phyloP scores from a whole-genome alignment of 495 filamentous ascomycete species.

The Neurospora tetrasperma region DNA sequence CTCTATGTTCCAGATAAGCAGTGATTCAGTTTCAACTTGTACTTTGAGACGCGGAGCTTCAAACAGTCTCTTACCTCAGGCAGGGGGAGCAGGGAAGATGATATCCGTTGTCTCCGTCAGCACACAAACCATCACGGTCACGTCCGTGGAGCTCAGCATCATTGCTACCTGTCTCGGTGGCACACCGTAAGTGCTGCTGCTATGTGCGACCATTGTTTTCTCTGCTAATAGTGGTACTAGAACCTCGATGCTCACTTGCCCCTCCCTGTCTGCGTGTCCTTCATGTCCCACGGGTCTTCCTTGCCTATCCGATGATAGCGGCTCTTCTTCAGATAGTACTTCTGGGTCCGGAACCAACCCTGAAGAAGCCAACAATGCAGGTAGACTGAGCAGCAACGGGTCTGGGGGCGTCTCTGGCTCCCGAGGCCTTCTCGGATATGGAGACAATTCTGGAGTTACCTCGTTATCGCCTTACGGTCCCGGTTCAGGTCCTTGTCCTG shows the following conservation, averaged over 20 bases:
- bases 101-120: background rate
- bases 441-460: background rate
- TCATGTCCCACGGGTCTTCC: background rate
- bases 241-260: constrained; percentile 1
- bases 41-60: background rate
- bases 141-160: constrained; percentile 3
- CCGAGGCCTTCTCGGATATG: background rate
- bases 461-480: background rate
- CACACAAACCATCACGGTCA: background rate
- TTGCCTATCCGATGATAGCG: background rate
- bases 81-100: background rate
- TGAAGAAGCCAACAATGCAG: background rate
- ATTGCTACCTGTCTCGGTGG: constrained; percentile 5
- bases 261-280: constrained; percentile 1
- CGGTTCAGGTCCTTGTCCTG: constrained; percentile 24
- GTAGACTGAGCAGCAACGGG: background rate
- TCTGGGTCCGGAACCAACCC: background rate
- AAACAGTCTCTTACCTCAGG: background rate
- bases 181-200: constrained; percentile 1
- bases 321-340: background rate
- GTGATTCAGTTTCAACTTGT: background rate
- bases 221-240: constrained; percentile 2
- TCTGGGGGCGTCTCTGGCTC: background rate
- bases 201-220: background rate
- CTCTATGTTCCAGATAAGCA: background rate